phyloP scores from a whole-genome alignment of 2,329 filamentous ascomycete species.

The Polychaeton citri region DNA sequence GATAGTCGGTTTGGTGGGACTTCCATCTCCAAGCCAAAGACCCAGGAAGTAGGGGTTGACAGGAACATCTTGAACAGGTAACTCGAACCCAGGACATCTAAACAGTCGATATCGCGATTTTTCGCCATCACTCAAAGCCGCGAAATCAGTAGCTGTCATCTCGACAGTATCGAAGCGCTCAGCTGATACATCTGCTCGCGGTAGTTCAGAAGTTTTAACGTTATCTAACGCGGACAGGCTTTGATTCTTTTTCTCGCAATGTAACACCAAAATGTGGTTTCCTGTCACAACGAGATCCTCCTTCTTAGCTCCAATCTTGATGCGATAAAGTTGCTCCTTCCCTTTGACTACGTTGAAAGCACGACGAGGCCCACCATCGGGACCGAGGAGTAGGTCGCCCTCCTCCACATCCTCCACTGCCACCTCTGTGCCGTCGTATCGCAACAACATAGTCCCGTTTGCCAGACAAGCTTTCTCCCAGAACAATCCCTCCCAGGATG shows the following conservation, averaged over 20 bases:
- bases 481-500: constrained; percentile 92
- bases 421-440: constrained; percentile 31
- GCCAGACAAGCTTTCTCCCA: constrained; percentile 44
- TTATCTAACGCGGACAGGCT: background rate
- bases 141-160: constrained; percentile 34
- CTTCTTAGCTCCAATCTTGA: constrained; percentile 27
- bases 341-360: constrained; percentile 39
- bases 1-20: no score
- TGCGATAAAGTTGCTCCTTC: constrained; percentile 35
- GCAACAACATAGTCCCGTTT: constrained; percentile 31
- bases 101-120: constrained; percentile 20
- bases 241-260: background rate
- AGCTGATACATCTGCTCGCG: constrained; percentile 1
- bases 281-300: constrained; percentile 39
- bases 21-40: no score
- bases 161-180: constrained; percentile 29
- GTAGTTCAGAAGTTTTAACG: background rate
- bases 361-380: constrained; percentile 33
- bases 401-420: constrained; percentile 37
- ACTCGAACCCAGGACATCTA: no score
- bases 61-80: no score
- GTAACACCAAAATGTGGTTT: constrained; percentile 23
- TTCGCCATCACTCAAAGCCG: constrained; percentile 25
- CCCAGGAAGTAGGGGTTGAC: no score
- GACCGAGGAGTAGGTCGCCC: constrained; percentile 36